Base-by-base conservation (phyloP, 768 basidiomycete genomes). In the Xerocomellus dryophilus region DNA sequence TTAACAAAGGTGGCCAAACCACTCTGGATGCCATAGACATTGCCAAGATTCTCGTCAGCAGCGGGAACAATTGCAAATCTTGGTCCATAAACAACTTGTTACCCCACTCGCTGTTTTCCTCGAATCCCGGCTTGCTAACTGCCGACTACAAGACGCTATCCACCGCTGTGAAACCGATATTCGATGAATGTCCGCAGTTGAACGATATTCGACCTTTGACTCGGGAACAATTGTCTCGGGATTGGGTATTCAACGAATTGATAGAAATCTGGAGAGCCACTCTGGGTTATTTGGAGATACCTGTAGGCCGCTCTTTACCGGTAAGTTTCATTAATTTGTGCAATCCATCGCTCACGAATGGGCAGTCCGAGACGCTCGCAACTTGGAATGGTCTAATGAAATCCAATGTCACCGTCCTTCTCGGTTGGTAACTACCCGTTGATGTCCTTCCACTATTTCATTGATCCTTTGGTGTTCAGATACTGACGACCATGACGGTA, bases 301-400 rank as follows among this genome's bases (percentile, higher is more conserved):
- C 67, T 48, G 78, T 79, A 43, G 72, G 77, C 11, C 70, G 64
- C 27, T 70, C 68, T 18, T 68, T 79, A 29, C 81, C 85, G 14
- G 86, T 87, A 58, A 61, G 84, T 72, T 11, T 20, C 21, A 23
- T 31, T 36, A 2, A 14, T 43, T 40, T 10, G 31, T 11, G 21
- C 23, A 44, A 21, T 56, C 50, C 44, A 14, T 41, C 15, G 47
- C 43, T 51, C 43, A 51, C 43, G 40, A 47, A 18, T 46, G 47
- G 21, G 35, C 47, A 83, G 78, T 57, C 61, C 2, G 80, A 82
- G 54, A 68, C 86, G 4, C 61, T 79, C 7, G 73, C 72, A 14
- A 74, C 82, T 8, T 90, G 86, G 87, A 71, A 76, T 35, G 78
- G 79, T 39, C 65, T 90, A 31, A 58, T 88, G 36, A 75, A 73